Percentiles rank a stretch among this genome's conserved stretches.
These are phyloP conservation scores for Avena eriantha DNA, from an alignment of 176 grass and related monocot species.

Conservation along the genomic window DNA sequence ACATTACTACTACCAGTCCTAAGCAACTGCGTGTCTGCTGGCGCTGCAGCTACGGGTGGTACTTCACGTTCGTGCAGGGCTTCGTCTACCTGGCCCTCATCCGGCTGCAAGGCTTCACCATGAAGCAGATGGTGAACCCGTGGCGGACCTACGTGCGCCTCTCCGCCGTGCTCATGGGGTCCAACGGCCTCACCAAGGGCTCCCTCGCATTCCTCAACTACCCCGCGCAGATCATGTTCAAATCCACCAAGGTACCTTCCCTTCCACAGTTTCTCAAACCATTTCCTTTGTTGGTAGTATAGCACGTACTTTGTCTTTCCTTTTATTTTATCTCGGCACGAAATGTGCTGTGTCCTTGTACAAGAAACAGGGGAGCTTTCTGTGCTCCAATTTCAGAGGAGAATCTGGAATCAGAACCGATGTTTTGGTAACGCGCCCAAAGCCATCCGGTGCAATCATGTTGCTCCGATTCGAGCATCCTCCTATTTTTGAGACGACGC, in stretches of 20 bases:
- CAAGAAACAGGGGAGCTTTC: background rate
- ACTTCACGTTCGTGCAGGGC: slow-evolving; percentile 97
- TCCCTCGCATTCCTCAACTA: slow-evolving; percentile 98
- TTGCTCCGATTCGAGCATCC: background rate
- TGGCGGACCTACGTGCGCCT: slow-evolving; percentile 85
- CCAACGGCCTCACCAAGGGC: slow-evolving; percentile 90
- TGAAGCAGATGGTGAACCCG: slow-evolving; percentile 92
- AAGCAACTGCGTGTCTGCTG: background rate
- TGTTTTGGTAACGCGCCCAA: no score
- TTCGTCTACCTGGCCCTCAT: slow-evolving; percentile 84
- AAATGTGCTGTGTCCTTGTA: background rate
- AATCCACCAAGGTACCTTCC: slow-evolving; percentile 72
- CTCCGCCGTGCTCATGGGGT: slow-evolving; percentile 85
- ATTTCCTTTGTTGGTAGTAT: no score
- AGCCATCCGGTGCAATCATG: slow-evolving; percentile 1
- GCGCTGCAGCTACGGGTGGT: slow-evolving; percentile 77
- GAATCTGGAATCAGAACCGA: background rate
- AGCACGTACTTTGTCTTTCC: background rate
- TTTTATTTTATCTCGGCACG: background rate
- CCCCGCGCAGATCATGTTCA: slow-evolving; percentile 97
- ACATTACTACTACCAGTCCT: background rate
- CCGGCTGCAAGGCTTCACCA: slow-evolving; percentile 76
- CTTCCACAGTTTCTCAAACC: background rate
- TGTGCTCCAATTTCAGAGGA: background rate
- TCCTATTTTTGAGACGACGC: slow-evolving; percentile 12